Evolutionary conservation across 495 filamentous ascomycete genomes (phyloP).

Genomic region (Trichocladium antarcticum): DNA sequence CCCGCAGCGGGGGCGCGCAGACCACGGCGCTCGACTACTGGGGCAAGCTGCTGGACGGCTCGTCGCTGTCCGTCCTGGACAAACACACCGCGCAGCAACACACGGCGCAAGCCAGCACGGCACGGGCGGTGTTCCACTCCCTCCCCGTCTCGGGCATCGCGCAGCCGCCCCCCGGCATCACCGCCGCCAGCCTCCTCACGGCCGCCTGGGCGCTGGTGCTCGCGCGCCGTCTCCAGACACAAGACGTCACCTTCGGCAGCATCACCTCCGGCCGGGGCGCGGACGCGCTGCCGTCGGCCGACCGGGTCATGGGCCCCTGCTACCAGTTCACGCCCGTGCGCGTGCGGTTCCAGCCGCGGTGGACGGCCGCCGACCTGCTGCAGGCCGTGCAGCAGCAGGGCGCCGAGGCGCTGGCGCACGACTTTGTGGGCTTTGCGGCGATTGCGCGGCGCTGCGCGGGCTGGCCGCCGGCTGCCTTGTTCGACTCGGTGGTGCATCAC

Average conservation of each 20-base stretch:
- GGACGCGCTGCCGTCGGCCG: conserved; percentile 33
- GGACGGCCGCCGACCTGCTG: conserved; percentile 25
- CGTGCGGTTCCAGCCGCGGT: conserved; percentile 19
- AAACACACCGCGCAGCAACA: conserved; percentile 20
- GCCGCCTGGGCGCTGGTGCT: conserved; percentile 54
- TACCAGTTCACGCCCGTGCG: conserved; percentile 37
- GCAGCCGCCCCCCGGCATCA: conserved; percentile 37
- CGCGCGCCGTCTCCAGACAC: conserved; percentile 35
- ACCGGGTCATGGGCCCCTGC: conserved; percentile 37
- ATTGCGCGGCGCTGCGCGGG: conserved; percentile 24
- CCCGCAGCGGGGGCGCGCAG: conserved; percentile 17
- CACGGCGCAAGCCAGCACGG: conserved; percentile 27
- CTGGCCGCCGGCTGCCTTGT: conserved; percentile 19
- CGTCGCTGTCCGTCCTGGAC: conserved; percentile 39
- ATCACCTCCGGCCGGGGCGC: conserved; percentile 50
- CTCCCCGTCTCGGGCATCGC: conserved; percentile 25
- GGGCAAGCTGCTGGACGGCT: conserved; percentile 42
- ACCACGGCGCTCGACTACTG: conserved; percentile 43
- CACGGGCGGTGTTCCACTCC: background rate
- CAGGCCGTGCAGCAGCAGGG: conserved; percentile 30
- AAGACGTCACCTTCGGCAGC: conserved; percentile 51
- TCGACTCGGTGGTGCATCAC: conserved; percentile 35
- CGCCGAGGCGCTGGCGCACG: conserved; percentile 26
- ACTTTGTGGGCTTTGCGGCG: conserved; percentile 28
- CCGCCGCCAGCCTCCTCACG: conserved; percentile 46